phyloP scores from a whole-genome alignment of 2,329 filamentous ascomycete species.

The Ophiostoma australiae region DNA sequence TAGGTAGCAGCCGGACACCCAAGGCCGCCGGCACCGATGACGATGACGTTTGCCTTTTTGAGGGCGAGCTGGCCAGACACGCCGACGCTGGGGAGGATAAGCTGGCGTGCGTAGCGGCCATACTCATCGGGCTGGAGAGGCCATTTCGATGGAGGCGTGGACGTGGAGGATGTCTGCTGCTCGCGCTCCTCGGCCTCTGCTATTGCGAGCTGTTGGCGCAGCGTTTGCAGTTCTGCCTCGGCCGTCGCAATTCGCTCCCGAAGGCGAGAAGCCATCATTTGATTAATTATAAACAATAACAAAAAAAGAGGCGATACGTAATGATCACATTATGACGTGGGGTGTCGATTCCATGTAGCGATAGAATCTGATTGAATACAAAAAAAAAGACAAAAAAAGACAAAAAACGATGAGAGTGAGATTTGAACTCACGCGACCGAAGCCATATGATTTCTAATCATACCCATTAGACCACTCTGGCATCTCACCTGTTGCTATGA shows the following conservation, averaged over 20 bases:
- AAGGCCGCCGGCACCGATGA: conserved; percentile 83
- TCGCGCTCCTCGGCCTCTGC: conserved; percentile 35
- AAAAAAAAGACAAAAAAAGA: conserved; percentile 17
- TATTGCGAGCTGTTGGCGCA: conserved; percentile 44
- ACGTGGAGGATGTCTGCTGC: background rate
- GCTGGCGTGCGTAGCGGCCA: conserved; percentile 79
- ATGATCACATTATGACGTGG: conserved; percentile 11
- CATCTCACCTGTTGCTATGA: conserved; percentile 16
- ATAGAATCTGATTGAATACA: background rate
- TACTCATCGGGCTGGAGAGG: conserved; percentile 71
- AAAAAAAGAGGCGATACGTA: background rate
- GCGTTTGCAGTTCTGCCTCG: conserved; percentile 44
- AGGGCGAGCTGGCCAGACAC: conserved; percentile 72
- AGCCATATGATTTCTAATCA: conserved; percentile 29
- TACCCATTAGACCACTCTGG: conserved; percentile 29
- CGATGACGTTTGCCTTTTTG: conserved; percentile 63
- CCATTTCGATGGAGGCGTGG: conserved; percentile 47
- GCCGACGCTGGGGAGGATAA: conserved; percentile 80
- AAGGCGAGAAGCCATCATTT: conserved; percentile 36
- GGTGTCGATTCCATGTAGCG: background rate
- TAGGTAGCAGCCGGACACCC: conserved; percentile 93
- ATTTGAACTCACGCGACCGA: conserved; percentile 29
- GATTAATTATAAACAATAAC: background rate
- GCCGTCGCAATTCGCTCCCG: conserved; percentile 44
- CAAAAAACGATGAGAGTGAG: conserved; percentile 25